phyloP scores from a whole-genome alignment of 2,329 filamentous ascomycete species.

The Helminthosporium solani region DNA sequence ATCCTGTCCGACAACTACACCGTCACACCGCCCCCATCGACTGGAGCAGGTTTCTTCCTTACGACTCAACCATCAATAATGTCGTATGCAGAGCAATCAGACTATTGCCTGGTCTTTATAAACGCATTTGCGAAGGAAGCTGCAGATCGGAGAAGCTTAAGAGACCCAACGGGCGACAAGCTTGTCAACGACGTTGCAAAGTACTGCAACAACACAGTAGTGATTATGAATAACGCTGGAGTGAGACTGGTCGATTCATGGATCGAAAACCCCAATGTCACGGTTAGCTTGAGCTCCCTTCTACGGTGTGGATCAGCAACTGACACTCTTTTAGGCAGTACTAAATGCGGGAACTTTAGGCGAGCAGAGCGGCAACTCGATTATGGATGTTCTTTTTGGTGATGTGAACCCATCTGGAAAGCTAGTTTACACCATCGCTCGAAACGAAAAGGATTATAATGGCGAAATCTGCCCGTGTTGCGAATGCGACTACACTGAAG shows the following conservation, averaged over 20 bases:
- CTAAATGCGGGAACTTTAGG: constrained; percentile 78
- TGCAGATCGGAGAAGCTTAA: constrained; percentile 26
- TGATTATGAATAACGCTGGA: constrained; percentile 46
- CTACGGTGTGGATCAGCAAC: no score
- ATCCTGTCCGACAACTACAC: no score
- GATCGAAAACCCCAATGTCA: constrained; percentile 73
- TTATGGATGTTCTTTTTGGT: constrained; percentile 45
- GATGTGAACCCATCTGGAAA: constrained; percentile 48
- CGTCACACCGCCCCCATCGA: constrained; percentile 33
- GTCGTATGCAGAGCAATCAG: constrained; percentile 24
- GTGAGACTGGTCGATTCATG: constrained; percentile 72
- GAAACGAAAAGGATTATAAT: constrained; percentile 63
- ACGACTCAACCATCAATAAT: no score
- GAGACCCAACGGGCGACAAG: constrained; percentile 23
- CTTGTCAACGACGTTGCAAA: constrained; percentile 49
- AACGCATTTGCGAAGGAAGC: constrained; percentile 52
- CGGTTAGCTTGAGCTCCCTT: no score
- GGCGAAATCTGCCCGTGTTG: constrained; percentile 54
- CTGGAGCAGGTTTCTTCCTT: no score
- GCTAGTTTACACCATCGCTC: constrained; percentile 49
- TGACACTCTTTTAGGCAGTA: no score
- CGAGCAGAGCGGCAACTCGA: constrained; percentile 44
- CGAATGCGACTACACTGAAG: constrained; percentile 74
- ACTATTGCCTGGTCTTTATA: constrained; percentile 57
- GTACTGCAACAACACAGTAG: constrained; percentile 53